A percentile compares a stretch with the other conserved stretches of the same genome.
Conservation (phyloP, 2,329 filamentous ascomycete species). For the Sporothrix schenckii region DNA sequence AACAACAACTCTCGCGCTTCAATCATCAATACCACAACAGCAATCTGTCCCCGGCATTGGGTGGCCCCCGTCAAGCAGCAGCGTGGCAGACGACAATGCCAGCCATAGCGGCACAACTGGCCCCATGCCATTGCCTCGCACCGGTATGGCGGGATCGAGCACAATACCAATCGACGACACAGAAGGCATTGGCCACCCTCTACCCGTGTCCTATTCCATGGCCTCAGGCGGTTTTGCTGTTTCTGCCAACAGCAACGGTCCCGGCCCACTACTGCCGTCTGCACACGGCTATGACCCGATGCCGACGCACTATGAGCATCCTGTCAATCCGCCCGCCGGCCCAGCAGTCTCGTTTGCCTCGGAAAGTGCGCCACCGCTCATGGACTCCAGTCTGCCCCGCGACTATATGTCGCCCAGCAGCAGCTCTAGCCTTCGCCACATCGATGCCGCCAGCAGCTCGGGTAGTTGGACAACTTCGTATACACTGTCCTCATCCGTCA, state of each 20-base stretch:
- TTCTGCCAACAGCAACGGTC: not conserved
- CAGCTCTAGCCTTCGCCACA: not conserved
- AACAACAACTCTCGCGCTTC: not conserved
- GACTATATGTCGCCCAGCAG: not conserved
- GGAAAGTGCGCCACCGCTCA: not conserved
- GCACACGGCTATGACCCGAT: not conserved
- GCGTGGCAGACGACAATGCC: not conserved
- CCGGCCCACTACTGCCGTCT: not conserved
- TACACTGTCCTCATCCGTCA: slow-evolving; percentile 4
- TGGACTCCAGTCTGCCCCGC: not conserved
- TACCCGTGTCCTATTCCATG: not conserved
- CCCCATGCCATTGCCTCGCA: not conserved
- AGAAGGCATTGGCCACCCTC: not conserved
- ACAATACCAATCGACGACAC: not conserved
- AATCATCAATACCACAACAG: slow-evolving; percentile 18
- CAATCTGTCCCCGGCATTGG: not conserved
- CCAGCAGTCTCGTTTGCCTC: not conserved
- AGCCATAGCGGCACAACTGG: not conserved
- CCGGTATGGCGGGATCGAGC: not conserved
- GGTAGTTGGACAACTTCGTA: not conserved
- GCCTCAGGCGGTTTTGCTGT: not conserved
- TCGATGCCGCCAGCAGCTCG: slow-evolving; percentile 10
- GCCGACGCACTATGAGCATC: not conserved
- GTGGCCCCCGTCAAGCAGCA: not conserved
- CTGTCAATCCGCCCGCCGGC: not conserved